These are phyloP conservation scores for Acanthamoeba royreba DNA, from an alignment of 208 protist species.

Conservation along the genomic window DNA sequence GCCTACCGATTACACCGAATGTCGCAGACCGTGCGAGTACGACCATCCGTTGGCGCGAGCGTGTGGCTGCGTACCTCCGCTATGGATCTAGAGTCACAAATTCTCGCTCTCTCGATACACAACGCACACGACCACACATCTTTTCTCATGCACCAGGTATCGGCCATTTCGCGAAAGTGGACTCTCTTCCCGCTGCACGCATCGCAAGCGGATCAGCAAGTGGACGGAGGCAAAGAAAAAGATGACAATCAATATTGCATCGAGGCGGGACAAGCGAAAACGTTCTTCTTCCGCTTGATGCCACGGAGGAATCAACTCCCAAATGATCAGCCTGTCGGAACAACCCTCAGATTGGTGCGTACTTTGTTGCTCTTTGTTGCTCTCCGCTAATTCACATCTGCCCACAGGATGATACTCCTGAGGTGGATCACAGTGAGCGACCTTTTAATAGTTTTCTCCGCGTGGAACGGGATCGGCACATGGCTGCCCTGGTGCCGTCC, in stretches of 20 bases:
- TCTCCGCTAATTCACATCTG: neutral
- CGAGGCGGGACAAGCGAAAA: neutral
- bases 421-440: neutral
- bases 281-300: neutral
- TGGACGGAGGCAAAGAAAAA: neutral
- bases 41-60: neutral
- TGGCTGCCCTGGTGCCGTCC: neutral
- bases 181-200: neutral
- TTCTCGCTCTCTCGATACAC: neutral
- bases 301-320: neutral
- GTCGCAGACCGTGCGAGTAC: neutral
- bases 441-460: neutral
- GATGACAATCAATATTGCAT: neutral
- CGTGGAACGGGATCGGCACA: neutral
- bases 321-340: neutral
- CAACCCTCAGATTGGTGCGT: neutral
- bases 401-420: neutral
- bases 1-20: neutral
- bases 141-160: neutral
- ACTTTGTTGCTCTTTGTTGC: neutral
- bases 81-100: neutral
- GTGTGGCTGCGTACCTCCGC: neutral
- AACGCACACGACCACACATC: neutral
- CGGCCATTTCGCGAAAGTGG: neutral
- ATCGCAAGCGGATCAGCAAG: neutral